Percentiles rank a stretch among this genome's conserved stretches.
These are phyloP conservation scores for Penicillium tannophilum DNA, from an alignment of 495 filamentous ascomycete species.

Conservation along the genomic window DNA sequence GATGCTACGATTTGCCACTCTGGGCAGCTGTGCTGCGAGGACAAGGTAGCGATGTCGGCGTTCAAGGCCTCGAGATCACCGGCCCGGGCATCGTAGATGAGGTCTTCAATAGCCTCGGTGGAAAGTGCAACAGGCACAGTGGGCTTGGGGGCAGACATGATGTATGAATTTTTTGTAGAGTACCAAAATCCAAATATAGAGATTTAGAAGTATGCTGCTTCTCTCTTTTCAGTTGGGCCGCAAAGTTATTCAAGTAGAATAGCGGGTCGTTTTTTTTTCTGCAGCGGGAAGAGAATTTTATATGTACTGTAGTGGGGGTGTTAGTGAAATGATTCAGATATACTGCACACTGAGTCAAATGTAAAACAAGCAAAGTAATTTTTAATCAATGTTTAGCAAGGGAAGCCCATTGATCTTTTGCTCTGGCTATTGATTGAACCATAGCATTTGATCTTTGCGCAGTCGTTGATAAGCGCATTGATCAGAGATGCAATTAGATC, in stretches of 20 bases:
- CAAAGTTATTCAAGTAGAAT: constrained; percentile 1
- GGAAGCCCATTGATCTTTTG: neutral
- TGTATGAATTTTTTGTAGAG: neutral
- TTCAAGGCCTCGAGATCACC: constrained; percentile 72
- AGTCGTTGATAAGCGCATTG: constrained; percentile 24
- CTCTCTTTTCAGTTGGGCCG: neutral
- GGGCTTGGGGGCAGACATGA: constrained; percentile 28
- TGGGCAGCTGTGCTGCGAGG: constrained; percentile 53
- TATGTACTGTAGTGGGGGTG: constrained; percentile 9
- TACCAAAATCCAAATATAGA: neutral
- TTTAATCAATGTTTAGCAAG: neutral
- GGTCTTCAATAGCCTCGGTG: constrained; percentile 81
- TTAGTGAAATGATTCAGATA: constrained; percentile 6
- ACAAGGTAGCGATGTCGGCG: constrained; percentile 58
- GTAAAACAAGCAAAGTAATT: neutral
- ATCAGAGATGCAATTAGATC: constrained; percentile 6
- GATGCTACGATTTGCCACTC: constrained; percentile 60
- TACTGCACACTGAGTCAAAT: neutral
- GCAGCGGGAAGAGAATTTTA: constrained; percentile 1
- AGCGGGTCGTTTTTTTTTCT: constrained; percentile 2
- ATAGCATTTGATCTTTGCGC: constrained; percentile 11
- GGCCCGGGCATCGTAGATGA: constrained; percentile 78
- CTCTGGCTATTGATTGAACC: neutral
- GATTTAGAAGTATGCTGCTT: neutral
- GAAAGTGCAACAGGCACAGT: constrained; percentile 49